These are phyloP conservation scores for Rhodotorula sp. DNA, from an alignment of 1,284 basidiomycete species.

Conservation along the genomic window DNA sequence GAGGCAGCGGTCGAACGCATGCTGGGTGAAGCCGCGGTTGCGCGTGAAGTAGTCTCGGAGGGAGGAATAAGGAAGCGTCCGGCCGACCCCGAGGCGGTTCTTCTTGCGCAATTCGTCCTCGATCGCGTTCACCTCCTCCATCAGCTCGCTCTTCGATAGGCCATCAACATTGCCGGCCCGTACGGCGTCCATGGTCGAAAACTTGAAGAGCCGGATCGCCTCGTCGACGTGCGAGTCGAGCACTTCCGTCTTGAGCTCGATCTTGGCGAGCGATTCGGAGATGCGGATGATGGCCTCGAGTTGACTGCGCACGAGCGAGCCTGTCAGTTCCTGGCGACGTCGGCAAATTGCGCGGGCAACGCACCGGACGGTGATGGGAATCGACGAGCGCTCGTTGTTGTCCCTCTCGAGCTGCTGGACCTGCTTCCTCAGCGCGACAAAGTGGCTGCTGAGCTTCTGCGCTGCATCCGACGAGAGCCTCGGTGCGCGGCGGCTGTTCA, in stretches of 20 bases:
- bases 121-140: conserved; percentile 89
- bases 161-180: conserved; percentile 90
- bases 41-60: conserved; percentile 79
- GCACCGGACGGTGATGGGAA: conserved; percentile 95
- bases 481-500: conserved; percentile 80
- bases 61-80: conserved; percentile 93
- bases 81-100: conserved; percentile 72
- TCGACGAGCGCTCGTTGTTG: conserved; percentile 95
- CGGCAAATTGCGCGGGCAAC: neutral
- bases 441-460: conserved; percentile 96
- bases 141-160: conserved; percentile 84
- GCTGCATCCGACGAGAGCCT: conserved; percentile 87
- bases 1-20: conserved; percentile 88
- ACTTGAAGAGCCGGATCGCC: conserved; percentile 96
- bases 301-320: conserved; percentile 62
- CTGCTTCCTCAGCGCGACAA: conserved; percentile 89
- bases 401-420: conserved; percentile 95
- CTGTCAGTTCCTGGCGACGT: neutral
- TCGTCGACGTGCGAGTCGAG: conserved; percentile 95
- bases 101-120: conserved; percentile 86
- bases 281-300: conserved; percentile 98
- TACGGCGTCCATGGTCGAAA: conserved; percentile 98
- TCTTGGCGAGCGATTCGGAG: conserved; percentile 92
- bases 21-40: conserved; percentile 63
- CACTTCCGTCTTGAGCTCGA: conserved; percentile 83